These are phyloP conservation scores for Gossypium davidsonii DNA, from an alignment of 441 rosid genomes.

Conservation along the genomic window DNA sequence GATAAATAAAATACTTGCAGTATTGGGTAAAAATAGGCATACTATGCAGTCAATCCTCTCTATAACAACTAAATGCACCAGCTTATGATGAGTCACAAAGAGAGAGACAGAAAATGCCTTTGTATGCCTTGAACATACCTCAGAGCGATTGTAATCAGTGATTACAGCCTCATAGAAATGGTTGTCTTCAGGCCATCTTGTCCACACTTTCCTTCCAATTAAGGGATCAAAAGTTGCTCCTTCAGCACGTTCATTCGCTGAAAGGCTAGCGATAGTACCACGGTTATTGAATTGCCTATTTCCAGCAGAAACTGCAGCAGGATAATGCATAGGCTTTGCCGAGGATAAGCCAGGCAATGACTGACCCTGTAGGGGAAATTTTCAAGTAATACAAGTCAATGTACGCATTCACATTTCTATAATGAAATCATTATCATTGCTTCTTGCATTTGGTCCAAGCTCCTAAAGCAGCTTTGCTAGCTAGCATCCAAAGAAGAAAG, in stretches of 20 bases:
- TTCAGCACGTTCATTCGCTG: background rate
- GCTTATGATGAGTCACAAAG: background rate
- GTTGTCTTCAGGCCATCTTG: slow-evolving; percentile 37
- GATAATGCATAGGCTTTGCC: slow-evolving; percentile 48
- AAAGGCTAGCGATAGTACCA: slow-evolving; percentile 33
- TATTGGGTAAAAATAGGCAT: background rate
- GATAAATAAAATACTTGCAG: background rate
- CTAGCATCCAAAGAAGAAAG: slow-evolving; percentile 7
- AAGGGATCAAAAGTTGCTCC: background rate
- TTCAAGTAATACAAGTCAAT: slow-evolving; percentile 10
- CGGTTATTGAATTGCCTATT: slow-evolving; percentile 47
- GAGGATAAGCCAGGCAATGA: slow-evolving; percentile 33
- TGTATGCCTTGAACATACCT: slow-evolving; percentile 2
- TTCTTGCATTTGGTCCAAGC: background rate
- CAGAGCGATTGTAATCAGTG: slow-evolving; percentile 48
- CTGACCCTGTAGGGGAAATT: slow-evolving; percentile 30
- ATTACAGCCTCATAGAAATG: slow-evolving; percentile 85
- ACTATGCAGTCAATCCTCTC: background rate
- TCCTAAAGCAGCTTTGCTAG: background rate
- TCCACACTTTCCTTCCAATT: slow-evolving; percentile 9
- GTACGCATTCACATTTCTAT: slow-evolving; percentile 5
- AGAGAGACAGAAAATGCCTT: background rate
- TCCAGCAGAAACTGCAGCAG: slow-evolving; percentile 43
- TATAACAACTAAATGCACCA: background rate
- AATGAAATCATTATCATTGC: slow-evolving; percentile 8